Percentiles rank a stretch among this genome's conserved stretches.
Conservation (phyloP, 2,329 filamentous ascomycete species). For the Cryphonectria radicalis region DNA sequence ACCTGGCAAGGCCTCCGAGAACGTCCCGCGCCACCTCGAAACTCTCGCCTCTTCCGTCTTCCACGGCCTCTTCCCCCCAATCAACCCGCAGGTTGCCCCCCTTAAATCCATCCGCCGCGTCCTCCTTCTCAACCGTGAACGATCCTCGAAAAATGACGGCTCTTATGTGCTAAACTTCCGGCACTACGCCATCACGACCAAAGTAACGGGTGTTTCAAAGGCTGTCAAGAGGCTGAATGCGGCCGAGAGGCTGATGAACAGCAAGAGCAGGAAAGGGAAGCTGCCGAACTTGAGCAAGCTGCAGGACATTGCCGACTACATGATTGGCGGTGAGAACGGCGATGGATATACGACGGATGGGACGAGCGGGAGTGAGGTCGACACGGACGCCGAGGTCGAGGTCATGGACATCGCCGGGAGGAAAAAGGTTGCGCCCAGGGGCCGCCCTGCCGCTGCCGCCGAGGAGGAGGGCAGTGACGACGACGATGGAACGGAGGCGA, state of each 20-base stretch:
- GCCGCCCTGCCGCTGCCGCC: slow-evolving; percentile 51
- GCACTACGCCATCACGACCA: slow-evolving; percentile 95
- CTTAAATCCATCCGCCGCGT: slow-evolving; percentile 92
- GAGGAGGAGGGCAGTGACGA: slow-evolving; percentile 52
- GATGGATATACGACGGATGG: slow-evolving; percentile 84
- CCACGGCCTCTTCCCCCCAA: slow-evolving; percentile 93
- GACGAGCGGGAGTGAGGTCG: slow-evolving; percentile 85
- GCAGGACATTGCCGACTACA: slow-evolving; percentile 91
- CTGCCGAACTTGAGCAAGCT: slow-evolving; percentile 90
- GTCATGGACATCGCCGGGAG: slow-evolving; percentile 70
- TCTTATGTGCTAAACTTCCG: slow-evolving; percentile 84
- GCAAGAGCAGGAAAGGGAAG: slow-evolving; percentile 66
- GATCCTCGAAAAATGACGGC: slow-evolving; percentile 54
- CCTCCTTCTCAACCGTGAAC: slow-evolving; percentile 85
- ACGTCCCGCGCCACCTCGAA: slow-evolving; percentile 93
- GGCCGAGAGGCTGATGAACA: slow-evolving; percentile 75
- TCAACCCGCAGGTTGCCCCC: slow-evolving; percentile 88
- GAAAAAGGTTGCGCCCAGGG: slow-evolving; percentile 57
- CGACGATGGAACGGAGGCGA: slow-evolving; percentile 40
- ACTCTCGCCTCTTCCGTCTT: slow-evolving; percentile 91
- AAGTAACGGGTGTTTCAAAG: slow-evolving; percentile 81
- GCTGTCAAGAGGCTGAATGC: slow-evolving; percentile 82
- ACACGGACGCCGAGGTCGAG: slow-evolving; percentile 95
- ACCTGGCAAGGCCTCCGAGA: slow-evolving; percentile 60
- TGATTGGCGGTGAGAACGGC: slow-evolving; percentile 79